These are phyloP conservation scores for Ampelomyces quisqualis DNA, from an alignment of 2,329 filamentous ascomycete species.

Conservation along the genomic window DNA sequence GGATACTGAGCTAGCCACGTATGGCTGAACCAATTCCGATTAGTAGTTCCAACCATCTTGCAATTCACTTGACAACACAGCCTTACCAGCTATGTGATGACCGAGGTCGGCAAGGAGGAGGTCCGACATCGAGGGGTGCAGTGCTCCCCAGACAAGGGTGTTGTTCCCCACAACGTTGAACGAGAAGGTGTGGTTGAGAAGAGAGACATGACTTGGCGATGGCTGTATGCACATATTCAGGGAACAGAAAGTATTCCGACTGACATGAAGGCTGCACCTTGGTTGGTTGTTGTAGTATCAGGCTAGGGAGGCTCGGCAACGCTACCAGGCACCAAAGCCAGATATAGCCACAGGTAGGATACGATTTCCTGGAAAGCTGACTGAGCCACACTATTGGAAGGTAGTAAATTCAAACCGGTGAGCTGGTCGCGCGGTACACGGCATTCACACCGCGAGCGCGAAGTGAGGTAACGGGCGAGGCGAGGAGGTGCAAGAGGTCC, in stretches of 20 bases:
- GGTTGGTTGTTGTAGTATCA: not conserved
- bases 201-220: no score
- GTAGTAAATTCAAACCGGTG: not conserved
- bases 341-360: slow-evolving; percentile 1
- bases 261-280: not conserved
- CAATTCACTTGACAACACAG: no score
- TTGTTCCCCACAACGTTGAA: no score
- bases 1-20: not conserved
- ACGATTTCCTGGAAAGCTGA: not conserved
- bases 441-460: not conserved
- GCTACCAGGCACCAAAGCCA: not conserved
- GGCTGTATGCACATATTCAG: no score
- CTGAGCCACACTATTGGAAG: not conserved
- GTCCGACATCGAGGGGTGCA: no score
- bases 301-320: slow-evolving; percentile 1
- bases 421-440: not conserved
- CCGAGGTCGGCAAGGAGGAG: no score
- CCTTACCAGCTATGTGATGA: no score
- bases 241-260: no score
- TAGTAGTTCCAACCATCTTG: not conserved
- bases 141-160: no score
- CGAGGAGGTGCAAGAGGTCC: not conserved
- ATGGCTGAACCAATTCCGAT: not conserved
- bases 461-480: not conserved
- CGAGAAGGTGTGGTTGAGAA: no score